phyloP scores from a whole-genome alignment of 371 early-diverging fungal genomes.

The Mortierella sp. region DNA sequence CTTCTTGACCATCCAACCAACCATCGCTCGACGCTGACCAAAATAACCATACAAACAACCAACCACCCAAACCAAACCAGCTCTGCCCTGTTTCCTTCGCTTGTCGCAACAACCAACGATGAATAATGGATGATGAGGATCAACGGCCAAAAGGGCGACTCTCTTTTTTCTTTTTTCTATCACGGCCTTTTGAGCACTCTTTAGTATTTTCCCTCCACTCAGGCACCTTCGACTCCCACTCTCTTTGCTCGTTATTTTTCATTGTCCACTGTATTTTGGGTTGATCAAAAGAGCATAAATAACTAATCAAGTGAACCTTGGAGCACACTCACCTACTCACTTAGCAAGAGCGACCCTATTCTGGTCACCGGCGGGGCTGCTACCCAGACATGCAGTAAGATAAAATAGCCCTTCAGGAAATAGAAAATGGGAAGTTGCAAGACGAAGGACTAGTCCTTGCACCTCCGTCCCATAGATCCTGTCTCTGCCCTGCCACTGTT shows the following conservation, averaged over 20 bases:
- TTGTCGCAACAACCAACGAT: too few species aligned
- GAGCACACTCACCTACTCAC: background rate
- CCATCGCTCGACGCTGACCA: background rate
- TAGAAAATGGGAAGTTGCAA: too few species aligned
- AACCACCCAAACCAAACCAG: background rate
- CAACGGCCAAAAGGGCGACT: constrained; percentile 9
- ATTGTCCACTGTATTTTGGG: background rate
- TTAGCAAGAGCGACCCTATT: background rate
- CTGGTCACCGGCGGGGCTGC: background rate
- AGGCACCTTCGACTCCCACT: background rate
- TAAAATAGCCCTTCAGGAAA: too few species aligned
- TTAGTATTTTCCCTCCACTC: background rate
- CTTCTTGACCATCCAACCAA: background rate
- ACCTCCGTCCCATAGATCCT: background rate
- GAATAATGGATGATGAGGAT: background rate
- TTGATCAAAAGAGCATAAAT: background rate
- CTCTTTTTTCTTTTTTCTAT: background rate
- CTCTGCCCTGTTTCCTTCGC: too few species aligned
- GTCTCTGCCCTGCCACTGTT: background rate
- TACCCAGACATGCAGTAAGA: background rate
- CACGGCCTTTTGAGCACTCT: background rate
- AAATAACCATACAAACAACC: background rate
- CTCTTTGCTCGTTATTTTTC: too few species aligned
- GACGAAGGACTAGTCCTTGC: background rate
- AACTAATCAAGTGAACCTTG: background rate